phyloP scores from a whole-genome alignment of 2,329 filamentous ascomycete species.

The Penicillium sp. region DNA sequence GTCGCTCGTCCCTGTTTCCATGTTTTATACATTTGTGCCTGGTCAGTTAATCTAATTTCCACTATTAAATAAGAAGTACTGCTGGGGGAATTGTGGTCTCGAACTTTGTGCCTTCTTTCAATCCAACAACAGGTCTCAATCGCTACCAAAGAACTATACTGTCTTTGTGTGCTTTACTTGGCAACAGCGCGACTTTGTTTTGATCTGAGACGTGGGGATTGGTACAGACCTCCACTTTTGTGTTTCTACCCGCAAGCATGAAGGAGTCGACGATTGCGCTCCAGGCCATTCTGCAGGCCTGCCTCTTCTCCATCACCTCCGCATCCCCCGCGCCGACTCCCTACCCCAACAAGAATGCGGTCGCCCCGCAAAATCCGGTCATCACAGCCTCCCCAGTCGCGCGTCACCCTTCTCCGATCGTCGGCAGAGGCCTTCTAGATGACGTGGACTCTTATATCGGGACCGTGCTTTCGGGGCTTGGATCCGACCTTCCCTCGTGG shows the following conservation, averaged over 20 bases:
- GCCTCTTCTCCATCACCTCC: slow-evolving; percentile 9
- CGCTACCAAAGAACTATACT: neutral
- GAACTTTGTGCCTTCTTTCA: neutral
- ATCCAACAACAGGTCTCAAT: neutral
- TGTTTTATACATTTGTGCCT: neutral
- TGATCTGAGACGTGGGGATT: neutral
- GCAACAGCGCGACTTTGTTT: neutral
- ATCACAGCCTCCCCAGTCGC: slow-evolving; percentile 16
- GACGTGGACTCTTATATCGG: slow-evolving; percentile 4
- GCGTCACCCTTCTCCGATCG: slow-evolving; percentile 9
- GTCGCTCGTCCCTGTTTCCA: neutral
- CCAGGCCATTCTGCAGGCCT: slow-evolving; percentile 7
- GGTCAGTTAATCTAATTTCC: neutral
- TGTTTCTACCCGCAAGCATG: neutral
- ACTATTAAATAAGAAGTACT: neutral
- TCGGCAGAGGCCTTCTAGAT: slow-evolving; percentile 4
- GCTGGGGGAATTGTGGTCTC: too few species aligned
- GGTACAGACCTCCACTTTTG: neutral
- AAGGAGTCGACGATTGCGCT: neutral
- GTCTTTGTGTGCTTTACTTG: neutral
- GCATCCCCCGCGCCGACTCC: slow-evolving; percentile 14
- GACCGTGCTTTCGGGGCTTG: slow-evolving; percentile 11
- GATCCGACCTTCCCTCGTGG: slow-evolving; percentile 19
- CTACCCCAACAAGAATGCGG: slow-evolving; percentile 2
- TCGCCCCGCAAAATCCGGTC: slow-evolving; percentile 5